A percentile compares a stretch with the other conserved stretches of the same genome.
These are phyloP conservation scores for Trichopus zeylanicus DNA, from an alignment of 116 monocot genomes.

Conservation along the genomic window DNA sequence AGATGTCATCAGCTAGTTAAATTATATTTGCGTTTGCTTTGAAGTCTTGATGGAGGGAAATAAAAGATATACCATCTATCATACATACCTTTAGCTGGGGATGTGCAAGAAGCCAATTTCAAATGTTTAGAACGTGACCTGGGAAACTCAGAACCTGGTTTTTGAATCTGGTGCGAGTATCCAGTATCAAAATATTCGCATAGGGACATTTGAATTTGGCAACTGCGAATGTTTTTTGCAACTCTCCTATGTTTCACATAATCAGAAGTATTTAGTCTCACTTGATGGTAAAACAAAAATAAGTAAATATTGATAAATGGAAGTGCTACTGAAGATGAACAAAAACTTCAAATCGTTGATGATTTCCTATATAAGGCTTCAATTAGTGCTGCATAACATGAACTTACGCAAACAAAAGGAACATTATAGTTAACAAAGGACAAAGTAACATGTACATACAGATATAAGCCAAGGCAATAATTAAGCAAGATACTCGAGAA, in stretches of 20 bases:
- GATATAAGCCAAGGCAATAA: no score
- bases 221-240: neutral
- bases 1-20: neutral
- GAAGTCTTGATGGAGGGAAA: neutral
- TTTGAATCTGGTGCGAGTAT: neutral
- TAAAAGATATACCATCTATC: neutral
- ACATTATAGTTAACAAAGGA: no score
- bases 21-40: neutral
- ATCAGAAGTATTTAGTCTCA: neutral
- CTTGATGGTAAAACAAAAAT: no score
- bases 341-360: no score
- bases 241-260: slow-evolving; percentile 14
- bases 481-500: no score
- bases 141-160: neutral
- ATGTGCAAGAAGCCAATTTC: neutral
- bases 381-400: no score
- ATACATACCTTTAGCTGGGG: slow-evolving; percentile 17
- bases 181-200: neutral
- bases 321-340: no score
- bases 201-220: neutral
- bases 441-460: no score
- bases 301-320: no score
- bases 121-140: slow-evolving; percentile 5
- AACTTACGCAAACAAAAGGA: no score
- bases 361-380: no score